Conservation (phyloP, 352 stramenopile genomes). For the Elongisporangium prolatum region DNA sequence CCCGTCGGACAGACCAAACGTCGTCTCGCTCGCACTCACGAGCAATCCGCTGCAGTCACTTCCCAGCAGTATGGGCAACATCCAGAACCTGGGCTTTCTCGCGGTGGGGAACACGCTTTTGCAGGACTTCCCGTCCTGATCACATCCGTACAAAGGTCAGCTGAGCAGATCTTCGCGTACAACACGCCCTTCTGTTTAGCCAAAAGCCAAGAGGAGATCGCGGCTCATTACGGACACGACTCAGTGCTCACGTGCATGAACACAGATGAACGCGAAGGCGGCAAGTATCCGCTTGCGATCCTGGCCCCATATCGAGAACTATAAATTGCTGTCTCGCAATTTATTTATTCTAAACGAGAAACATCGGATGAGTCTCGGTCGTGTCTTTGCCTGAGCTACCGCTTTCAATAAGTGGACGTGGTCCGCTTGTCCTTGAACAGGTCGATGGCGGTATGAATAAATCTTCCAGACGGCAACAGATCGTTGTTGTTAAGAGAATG, state of each 20-base stretch:
- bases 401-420: neutral
- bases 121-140: conserved; percentile 18
- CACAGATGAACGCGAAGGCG: conserved; percentile 7
- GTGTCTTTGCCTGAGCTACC: neutral
- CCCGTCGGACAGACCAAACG: conserved; percentile 10
- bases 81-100: conserved; percentile 20
- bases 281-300: conserved; percentile 15
- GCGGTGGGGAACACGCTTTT: conserved; percentile 26
- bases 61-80: conserved; percentile 9
- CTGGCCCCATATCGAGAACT: conserved; percentile 6
- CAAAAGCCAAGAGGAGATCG: conserved; percentile 3
- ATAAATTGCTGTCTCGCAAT: too few relatives aligned
- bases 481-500: conserved; percentile 32
- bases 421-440: neutral
- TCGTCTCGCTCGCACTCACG: conserved; percentile 20
- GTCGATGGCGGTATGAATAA: conserved; percentile 30
- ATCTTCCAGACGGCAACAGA: conserved; percentile 53
- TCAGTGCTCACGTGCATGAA: conserved; percentile 13
- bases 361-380: conserved; percentile 1
- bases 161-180: conserved; percentile 20
- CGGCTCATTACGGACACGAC: neutral
- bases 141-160: conserved; percentile 10
- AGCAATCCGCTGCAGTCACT: conserved; percentile 22
- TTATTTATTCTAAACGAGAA: conserved; percentile 2
- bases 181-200: conserved; percentile 25